Base-by-base conservation (phyloP, 1,284 basidiomycete genomes). In the Tilletiopsis washingtonensis region DNA sequence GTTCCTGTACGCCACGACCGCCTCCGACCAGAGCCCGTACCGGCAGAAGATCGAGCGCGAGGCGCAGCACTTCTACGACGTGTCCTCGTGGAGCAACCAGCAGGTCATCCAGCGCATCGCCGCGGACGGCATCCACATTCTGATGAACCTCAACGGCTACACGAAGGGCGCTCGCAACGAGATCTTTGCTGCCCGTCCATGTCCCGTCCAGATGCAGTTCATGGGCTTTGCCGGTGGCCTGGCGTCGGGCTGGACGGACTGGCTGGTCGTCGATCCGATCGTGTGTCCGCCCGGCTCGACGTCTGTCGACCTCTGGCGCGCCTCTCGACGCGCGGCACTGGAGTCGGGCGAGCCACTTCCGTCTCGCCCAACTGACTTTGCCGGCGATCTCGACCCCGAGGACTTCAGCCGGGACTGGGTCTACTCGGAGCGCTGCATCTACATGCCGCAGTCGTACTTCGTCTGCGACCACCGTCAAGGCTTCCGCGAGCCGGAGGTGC, bases 151-250 rank as follows among this genome's bases (percentile, higher is more conserved):
- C 3, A 47, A 81, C 19, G 82, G 81, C 3, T 83, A 83, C 57
- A 83, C 81, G n/a, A 82, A 82, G 65, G 82, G 81, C 9, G 79
- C 81, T 3, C 72, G 78, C 44, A 83, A 82, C 59, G 81, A 83
- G 54, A 75, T 83, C 12, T 83, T 83, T 53, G 82, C 81, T 6
- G 78, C 78, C 1, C 74, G 81, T 24, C 79, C 81, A 14, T 78
- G 77, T 49, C 81, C 82, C 0, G 71, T 83, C 7, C 81, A 83
- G 67, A 76, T 82, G 59, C 79, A 81, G 50, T 76, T 81, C 37
- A 72, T 73, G 64, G 70, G 71, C n/a, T 69, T 67, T 41, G 61
- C 82, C 2, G 81, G 82, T 5, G 81, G 80, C 14, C 66, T 82
- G 41, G 78, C 77, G 5, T 78, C 69, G 74, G 78, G 78, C 9